These are phyloP conservation scores for Aspergillus sclerotiicarbonarius DNA, from an alignment of 495 filamentous ascomycete genomes.

Conservation along the genomic window DNA sequence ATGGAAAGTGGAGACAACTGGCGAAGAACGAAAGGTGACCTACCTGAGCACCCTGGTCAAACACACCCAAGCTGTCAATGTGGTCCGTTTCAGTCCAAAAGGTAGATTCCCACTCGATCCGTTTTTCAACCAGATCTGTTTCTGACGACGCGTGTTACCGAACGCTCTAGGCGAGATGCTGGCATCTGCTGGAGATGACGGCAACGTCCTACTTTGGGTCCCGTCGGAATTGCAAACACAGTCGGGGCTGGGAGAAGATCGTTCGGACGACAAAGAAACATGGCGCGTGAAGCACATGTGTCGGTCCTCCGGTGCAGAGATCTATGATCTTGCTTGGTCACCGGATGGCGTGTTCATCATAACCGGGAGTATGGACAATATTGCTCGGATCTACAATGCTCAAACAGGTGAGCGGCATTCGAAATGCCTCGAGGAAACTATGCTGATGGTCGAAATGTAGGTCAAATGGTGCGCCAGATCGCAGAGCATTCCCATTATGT, in stretches of 20 bases:
- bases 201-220: slow-evolving; percentile 94
- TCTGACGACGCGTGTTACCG: slow-evolving; percentile 20
- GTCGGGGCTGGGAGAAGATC: slow-evolving; percentile 74
- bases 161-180: slow-evolving; percentile 74
- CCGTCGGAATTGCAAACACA: slow-evolving; percentile 71
- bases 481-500: slow-evolving; percentile 99
- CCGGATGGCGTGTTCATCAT: slow-evolving; percentile 96
- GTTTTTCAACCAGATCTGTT: background rate
- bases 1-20: slow-evolving; percentile 84
- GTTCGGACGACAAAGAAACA: slow-evolving; percentile 88
- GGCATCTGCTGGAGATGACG: slow-evolving; percentile 93
- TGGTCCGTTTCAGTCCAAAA: slow-evolving; percentile 91
- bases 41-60: slow-evolving; percentile 89
- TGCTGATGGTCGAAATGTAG: slow-evolving; percentile 38
- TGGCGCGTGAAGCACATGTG: slow-evolving; percentile 99
- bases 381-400: slow-evolving; percentile 95
- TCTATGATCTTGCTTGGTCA: slow-evolving; percentile 98
- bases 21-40: slow-evolving; percentile 82
- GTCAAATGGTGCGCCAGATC: slow-evolving; percentile 89
- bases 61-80: slow-evolving; percentile 97
- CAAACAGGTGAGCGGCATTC: slow-evolving; percentile 66
- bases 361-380: slow-evolving; percentile 98
- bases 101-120: slow-evolving; percentile 49
- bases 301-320: slow-evolving; percentile 85
- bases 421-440: background rate